phyloP scores from a whole-genome alignment of 179 eudicot species.

The Patellifolia procumbens region DNA sequence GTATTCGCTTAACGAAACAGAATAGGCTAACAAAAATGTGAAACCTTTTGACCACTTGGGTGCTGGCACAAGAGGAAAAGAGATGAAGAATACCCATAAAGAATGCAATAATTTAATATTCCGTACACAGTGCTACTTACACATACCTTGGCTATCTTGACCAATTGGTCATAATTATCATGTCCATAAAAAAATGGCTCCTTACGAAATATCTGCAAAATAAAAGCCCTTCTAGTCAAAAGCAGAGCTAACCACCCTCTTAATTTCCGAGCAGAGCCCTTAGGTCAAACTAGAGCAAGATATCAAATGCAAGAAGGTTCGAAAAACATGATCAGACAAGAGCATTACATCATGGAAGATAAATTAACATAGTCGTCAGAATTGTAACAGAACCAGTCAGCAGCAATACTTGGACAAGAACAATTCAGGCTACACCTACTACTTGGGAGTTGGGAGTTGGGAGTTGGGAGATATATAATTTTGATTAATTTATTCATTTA shows the following conservation, averaged over 20 bases:
- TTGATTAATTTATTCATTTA: too few relatives aligned
- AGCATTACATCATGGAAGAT: not conserved
- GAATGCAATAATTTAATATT: too few relatives aligned
- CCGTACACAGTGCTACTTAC: not conserved
- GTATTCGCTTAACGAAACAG: too few relatives aligned
- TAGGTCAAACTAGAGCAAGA: not conserved
- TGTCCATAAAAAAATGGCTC: constrained; percentile 96
- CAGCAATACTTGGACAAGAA: not conserved
- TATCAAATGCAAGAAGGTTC: not conserved
- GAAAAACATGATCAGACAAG: not conserved
- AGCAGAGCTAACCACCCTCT: not conserved
- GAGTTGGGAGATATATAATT: too few relatives aligned
- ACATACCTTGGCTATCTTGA: constrained; percentile 89
- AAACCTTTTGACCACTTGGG: too few relatives aligned
- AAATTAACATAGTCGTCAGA: not conserved
- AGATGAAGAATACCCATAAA: too few relatives aligned
- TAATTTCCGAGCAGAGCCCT: too few relatives aligned
- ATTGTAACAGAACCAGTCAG: not conserved
- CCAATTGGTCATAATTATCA: constrained; percentile 90
- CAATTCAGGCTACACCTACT: not conserved
- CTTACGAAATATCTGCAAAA: constrained; percentile 83
- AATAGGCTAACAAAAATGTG: too few relatives aligned
- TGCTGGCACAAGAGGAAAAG: too few relatives aligned
- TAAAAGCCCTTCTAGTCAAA: constrained; percentile 4
- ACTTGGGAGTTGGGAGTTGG: too few relatives aligned